Base-by-base conservation (phyloP, 176 grass and related monocot species). In the Sorghum bicolor region DNA sequence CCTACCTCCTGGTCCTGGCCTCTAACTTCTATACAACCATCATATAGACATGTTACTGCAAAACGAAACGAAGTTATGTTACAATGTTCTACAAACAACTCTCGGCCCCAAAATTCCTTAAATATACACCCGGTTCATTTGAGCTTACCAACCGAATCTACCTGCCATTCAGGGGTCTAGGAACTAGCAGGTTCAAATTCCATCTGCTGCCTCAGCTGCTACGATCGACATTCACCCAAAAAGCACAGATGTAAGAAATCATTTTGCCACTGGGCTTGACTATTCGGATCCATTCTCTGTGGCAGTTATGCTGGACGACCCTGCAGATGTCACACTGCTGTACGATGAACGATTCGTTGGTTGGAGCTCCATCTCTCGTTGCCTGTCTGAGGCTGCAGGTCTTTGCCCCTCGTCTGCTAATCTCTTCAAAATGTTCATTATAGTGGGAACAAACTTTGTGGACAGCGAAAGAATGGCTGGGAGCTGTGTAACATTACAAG, bases 361-460 rank as follows among this genome's bases (percentile, higher is more conserved):
- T 67, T 91, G 88, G 58, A 85, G 88, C 67, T 89, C 91, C 13
- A 32, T 82, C 58, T 80, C 88, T 78, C 74, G 75, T 72, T 72
- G 91, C 79, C 82, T 80, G 86, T 82, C 83, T 44, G 89, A 83
- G 58, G 70, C 77, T 52, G 81, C 74, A 13, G 95, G 89, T 36
- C 28, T 57, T 88, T 93, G 87, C 5, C 93, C 93, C 83, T 85
- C 93, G 0, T 96, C 96, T 33, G 96, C 96, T 86, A 96, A 80
- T 83, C 85, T 95, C 87, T 96, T 96, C 44, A 99, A 67, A 41
- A 99, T 92, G 81, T 96, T 96, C 96, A 99, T 99, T 82, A 99
- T 33, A 25, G 91, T 96, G 12, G 96, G 96, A 80, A 99, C 90
- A 78, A 99, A 99, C 86, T 92, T 99, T 58, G 96, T 90, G 1